Conservation (phyloP, 306 rosid species). For the Pachyrhizus erosus region DNA sequence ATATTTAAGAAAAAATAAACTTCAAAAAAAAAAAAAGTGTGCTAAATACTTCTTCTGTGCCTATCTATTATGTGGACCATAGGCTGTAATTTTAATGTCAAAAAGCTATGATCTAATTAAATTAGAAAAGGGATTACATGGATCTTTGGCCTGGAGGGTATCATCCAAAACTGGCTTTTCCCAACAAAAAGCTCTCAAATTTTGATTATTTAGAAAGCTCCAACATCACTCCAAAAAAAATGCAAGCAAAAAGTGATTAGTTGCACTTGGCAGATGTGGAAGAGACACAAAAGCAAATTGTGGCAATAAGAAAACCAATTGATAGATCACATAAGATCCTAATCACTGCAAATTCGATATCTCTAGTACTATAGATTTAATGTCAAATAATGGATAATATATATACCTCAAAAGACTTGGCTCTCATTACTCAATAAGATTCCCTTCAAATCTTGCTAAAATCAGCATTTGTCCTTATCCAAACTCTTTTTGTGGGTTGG, state of each 20-base stretch:
- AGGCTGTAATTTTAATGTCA: constrained; percentile 25
- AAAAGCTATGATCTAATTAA: constrained; percentile 18
- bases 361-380: neutral
- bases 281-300: constrained; percentile 41
- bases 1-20: constrained; percentile 19
- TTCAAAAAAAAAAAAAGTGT: constrained; percentile 5
- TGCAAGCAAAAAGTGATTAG: constrained; percentile 2
- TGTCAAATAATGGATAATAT: constrained; percentile 12
- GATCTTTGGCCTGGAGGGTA: neutral
- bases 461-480: constrained; percentile 43
- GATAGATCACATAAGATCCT: constrained; percentile 39
- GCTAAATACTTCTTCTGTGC: constrained; percentile 13
- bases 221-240: constrained; percentile 18
- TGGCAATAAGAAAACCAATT: constrained; percentile 36
- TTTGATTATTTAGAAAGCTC: constrained; percentile 6
- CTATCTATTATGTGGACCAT: constrained; percentile 12
- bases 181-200: neutral
- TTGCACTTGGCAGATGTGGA: constrained; percentile 24
- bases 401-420: neutral
- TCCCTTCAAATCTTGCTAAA: constrained; percentile 43
- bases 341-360: constrained; percentile 3
- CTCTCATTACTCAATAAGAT: constrained; percentile 32
- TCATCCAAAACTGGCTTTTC: constrained; percentile 34
- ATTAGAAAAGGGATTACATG: constrained; percentile 29
- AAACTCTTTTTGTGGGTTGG: neutral